Evolutionary conservation across 2,329 filamentous ascomycete genomes (phyloP), one percentile per base, ranked within the genome.

Genomic region (Ophiobolus disseminans): DNA sequence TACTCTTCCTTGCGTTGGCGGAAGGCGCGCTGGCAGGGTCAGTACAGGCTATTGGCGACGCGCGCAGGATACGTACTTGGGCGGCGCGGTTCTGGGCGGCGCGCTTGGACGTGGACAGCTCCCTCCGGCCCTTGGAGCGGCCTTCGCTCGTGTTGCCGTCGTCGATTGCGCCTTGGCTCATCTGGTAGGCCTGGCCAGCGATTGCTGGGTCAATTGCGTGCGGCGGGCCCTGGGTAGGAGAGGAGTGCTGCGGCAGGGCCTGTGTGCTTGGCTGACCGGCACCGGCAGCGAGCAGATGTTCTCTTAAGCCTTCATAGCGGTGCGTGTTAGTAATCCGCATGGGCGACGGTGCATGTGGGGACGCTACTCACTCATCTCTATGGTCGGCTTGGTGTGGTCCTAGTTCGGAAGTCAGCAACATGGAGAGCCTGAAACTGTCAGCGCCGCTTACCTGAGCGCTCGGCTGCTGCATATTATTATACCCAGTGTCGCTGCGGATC

Each of bases 1-100:
- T 99, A 97, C 36, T 90, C 90, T 75, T 99, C 94, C 73, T 99
- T 99, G 55, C 94, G 89, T 76, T 97, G 92, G 32, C 94, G 90
- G 76, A 99, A 99, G 32, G 94, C 94, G 72, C 94, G 86, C 93
- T 99, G 58, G 17, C 7, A 14, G 11, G 3, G 57, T 69, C 49
- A 70, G 64, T 58, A 59, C 9, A 14, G 22, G 45, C 49, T 59
- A 35, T 8, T 3, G 13, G 8, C 21, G 14, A 37, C 11, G 49
- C 25, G 35, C 34, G 31, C 20, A 19, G 17, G 20, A 30, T 6
- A 47, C 53, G 9, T 82, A 97, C 94, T 86, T 99, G 94, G 44
- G 94, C 94, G 63, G 93, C 94, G 71, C 94, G 83, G 70, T 99
- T 99, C 72, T 99, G 94, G 8, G 94, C 94, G 21, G 94, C 94